These are phyloP conservation scores for Synchytrium microbalum DNA, from an alignment of 371 early-diverging fungal species.

Conservation along the genomic window DNA sequence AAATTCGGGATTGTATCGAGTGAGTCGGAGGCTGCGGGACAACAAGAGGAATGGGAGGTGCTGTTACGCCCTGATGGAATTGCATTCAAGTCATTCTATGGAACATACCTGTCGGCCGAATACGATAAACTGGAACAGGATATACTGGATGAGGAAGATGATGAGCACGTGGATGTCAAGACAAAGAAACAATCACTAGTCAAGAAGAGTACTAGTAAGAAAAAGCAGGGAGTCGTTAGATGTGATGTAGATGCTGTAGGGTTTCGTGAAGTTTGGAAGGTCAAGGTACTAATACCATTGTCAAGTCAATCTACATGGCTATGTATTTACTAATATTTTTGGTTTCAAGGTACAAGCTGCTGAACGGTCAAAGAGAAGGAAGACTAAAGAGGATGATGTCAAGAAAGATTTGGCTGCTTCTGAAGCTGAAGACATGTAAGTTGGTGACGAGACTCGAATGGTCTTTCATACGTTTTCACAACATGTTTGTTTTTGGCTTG, in stretches of 20 bases:
- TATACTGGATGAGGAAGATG: conserved; percentile 7
- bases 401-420: conserved; percentile 26
- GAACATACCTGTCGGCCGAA: conserved; percentile 24
- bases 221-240: conserved; percentile 31
- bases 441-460: no score
- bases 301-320: no score
- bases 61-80: conserved; percentile 63
- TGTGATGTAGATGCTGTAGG: conserved; percentile 63
- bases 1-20: conserved; percentile 71
- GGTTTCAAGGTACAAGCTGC: conserved; percentile 7
- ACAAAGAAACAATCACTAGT: neutral
- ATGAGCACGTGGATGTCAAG: conserved; percentile 1
- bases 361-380: conserved; percentile 31
- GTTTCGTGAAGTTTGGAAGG: conserved; percentile 60
- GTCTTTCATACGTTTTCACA: conserved; percentile 1
- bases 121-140: conserved; percentile 16
- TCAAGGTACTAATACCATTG: conserved; percentile 51
- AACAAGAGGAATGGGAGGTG: conserved; percentile 70
- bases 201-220: neutral
- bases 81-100: conserved; percentile 50
- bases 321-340: no score
- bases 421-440: conserved; percentile 44
- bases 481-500: neutral
- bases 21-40: conserved; percentile 68
- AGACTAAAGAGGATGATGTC: conserved; percentile 33